Percentiles rank a stretch among this genome's conserved stretches.
These are phyloP conservation scores for Colletotrichum musicola DNA, from an alignment of 2,329 filamentous ascomycete genomes.

Conservation along the genomic window DNA sequence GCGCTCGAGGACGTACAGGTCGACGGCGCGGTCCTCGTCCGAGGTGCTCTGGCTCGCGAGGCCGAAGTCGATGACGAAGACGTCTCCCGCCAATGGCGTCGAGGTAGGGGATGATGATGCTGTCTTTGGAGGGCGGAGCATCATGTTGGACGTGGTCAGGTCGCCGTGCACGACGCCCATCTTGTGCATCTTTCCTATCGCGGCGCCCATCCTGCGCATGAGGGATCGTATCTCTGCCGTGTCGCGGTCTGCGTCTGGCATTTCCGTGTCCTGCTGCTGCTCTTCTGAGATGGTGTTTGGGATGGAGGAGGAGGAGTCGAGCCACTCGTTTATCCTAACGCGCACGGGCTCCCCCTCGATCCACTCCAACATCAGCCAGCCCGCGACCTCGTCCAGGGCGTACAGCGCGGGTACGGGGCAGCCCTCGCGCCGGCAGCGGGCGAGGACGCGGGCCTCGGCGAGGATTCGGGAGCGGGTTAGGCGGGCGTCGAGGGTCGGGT, in stretches of 20 bases:
- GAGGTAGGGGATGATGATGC: no score
- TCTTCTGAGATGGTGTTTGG: conserved; percentile 30
- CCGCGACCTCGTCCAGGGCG: conserved; percentile 71
- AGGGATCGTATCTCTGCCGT: conserved; percentile 69
- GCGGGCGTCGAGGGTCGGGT: conserved; percentile 87
- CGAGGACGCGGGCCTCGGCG: conserved; percentile 88
- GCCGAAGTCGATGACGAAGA: conserved; percentile 95
- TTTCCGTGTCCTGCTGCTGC: no score
- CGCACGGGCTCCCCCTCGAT: conserved; percentile 80
- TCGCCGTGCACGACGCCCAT: conserved; percentile 94
- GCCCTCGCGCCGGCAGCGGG: conserved; percentile 82
- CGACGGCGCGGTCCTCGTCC: conserved; percentile 95
- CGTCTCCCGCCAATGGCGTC: conserved; percentile 61
- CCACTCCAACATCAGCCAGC: conserved; percentile 90
- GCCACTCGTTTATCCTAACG: conserved; percentile 76
- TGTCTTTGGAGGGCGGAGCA: conserved; percentile 70
- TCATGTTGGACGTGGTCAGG: conserved; percentile 96
- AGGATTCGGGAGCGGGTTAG: conserved; percentile 89
- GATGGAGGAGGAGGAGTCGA: conserved; percentile 54
- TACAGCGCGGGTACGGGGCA: conserved; percentile 86
- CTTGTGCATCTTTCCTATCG: conserved; percentile 82
- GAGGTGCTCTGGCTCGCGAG: conserved; percentile 83
- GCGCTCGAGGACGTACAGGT: conserved; percentile 94
- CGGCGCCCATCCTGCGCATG: conserved; percentile 77
- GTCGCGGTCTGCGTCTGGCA: no score